These are phyloP conservation scores for Lentithecium fluviatile DNA, from an alignment of 495 filamentous ascomycete genomes.

Conservation along the genomic window DNA sequence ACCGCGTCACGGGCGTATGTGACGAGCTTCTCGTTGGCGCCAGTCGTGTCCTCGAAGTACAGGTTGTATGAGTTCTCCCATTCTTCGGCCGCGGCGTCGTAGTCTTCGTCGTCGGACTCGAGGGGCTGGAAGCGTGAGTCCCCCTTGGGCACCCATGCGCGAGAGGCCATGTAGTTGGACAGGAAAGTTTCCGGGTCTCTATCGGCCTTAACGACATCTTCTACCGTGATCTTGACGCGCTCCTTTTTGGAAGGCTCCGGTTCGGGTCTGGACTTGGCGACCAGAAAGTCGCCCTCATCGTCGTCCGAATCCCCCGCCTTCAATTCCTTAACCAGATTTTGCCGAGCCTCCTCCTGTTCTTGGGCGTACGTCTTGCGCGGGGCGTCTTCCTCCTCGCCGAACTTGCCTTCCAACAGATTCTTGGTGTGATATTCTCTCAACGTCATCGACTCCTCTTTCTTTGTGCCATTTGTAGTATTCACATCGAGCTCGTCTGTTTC, in stretches of 20 bases:
- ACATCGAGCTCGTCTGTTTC: conserved; percentile 55
- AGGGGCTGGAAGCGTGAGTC: conserved; percentile 66
- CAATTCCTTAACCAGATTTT: conserved; percentile 73
- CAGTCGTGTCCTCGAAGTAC: conserved; percentile 87
- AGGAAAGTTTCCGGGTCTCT: conserved; percentile 87
- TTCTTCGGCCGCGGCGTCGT: conserved; percentile 74
- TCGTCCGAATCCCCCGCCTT: conserved; percentile 59
- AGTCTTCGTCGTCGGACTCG: conserved; percentile 88
- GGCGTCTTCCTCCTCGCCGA: conserved; percentile 58
- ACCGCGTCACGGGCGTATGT: conserved; percentile 85
- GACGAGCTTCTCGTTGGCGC: conserved; percentile 76
- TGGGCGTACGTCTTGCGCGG: conserved; percentile 68
- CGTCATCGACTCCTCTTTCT: conserved; percentile 80
- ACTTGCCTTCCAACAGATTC: conserved; percentile 68
- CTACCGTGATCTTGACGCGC: conserved; percentile 50
- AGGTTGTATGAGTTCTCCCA: conserved; percentile 95
- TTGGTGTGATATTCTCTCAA: conserved; percentile 87
- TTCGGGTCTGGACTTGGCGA: conserved; percentile 35
- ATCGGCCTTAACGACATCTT: conserved; percentile 74
- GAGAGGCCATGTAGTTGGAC: conserved; percentile 81
- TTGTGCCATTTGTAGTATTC: conserved; percentile 40
- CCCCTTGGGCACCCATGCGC: conserved; percentile 77
- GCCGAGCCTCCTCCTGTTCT: conserved; percentile 80
- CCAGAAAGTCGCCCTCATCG: conserved; percentile 70
- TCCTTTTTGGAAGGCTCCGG: conserved; percentile 21